Evolutionary conservation across 2,329 filamentous ascomycete genomes (phyloP).

Genomic region (Dactylellina parvicollis): DNA sequence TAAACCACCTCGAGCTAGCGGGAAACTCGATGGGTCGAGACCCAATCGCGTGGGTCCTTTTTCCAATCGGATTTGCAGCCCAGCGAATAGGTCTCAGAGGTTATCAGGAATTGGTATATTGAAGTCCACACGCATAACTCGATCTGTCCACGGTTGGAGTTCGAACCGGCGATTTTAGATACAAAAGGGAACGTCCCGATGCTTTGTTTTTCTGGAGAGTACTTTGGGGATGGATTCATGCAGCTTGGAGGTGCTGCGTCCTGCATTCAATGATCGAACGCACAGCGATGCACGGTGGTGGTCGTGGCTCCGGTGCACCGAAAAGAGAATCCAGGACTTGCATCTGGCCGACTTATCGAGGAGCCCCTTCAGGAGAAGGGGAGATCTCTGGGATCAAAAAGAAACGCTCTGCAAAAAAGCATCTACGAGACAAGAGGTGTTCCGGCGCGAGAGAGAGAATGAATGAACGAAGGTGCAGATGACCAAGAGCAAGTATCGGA

Average conservation of each 20-base stretch:
- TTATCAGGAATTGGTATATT: slow-evolving; percentile 24
- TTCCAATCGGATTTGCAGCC: slow-evolving; percentile 41
- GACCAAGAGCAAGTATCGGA: slow-evolving; percentile 13
- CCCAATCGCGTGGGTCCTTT: slow-evolving; percentile 51
- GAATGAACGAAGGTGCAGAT: slow-evolving; percentile 15
- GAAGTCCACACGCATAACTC: slow-evolving; percentile 18
- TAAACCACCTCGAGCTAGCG: slow-evolving; percentile 45
- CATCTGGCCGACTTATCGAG: slow-evolving; percentile 51
- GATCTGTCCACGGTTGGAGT: slow-evolving; percentile 25
- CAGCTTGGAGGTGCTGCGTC: slow-evolving; percentile 19
- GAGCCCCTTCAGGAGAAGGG: slow-evolving; percentile 29
- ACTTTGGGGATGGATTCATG: background rate
- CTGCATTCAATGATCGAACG: slow-evolving; percentile 19
- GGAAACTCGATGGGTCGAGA: slow-evolving; percentile 40
- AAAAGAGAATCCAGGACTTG: slow-evolving; percentile 29
- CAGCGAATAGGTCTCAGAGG: slow-evolving; percentile 12
- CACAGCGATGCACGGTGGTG: background rate
- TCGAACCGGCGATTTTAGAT: slow-evolving; percentile 23
- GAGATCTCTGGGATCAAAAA: slow-evolving; percentile 24
- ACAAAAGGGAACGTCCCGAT: slow-evolving; percentile 2
- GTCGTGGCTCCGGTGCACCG: slow-evolving; percentile 18
- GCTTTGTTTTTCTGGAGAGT: background rate
- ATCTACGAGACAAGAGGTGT: slow-evolving; percentile 2
- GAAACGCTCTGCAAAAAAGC: slow-evolving; percentile 24
- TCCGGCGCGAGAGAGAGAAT: slow-evolving; percentile 1